Base-by-base conservation (phyloP, 2,329 filamentous ascomycete species). In the Calycina marina region DNA sequence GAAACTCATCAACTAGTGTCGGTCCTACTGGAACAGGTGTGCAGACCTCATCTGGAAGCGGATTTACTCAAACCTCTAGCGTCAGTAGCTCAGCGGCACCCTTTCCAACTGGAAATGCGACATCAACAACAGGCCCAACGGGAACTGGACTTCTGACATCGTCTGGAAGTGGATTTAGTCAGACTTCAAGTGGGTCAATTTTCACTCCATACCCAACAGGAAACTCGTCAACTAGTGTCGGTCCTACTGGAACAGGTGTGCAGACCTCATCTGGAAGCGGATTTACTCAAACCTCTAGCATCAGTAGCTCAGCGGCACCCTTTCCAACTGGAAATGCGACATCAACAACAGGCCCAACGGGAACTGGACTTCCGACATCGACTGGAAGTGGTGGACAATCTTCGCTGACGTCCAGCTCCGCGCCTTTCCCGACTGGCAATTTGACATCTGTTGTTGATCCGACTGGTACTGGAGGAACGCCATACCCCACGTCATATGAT, bases 191-290 rank as follows among this genome's bases (percentile, higher is more conserved):
- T 11, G 26, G 11, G 14, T 31, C 28, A 10, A 20, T 22, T 4
- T 24, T 28, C 14, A 25, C 28, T 6, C 31, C 35, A 25, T 43
- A 41, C 26, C 40, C 40, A 27, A 31, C 34, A 22, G 16, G 11
- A 11, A 22, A 33, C 20, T 30, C 29, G 1, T 34, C 39, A 17
- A 33, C 28, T 3, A 13, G 6, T 20, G 12, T 14, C 9, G 14
- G 25, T 11, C 22, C 13, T 18, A 16, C 28, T 26, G 22, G 26
- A 12, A 16, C 9, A 17, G 10, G 26, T n/a, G 12, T 24, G 15
- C 16, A 22, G 3, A 18, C 30, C n/a, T 14, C 18, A 12, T 14
- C 15, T 6, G 18, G 28, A 31, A 22, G 31, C 14, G 28, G 14
- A 5, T 14, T 10, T 2, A 28, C 14, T 13, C n/a, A n/a, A n/a